Base-by-base conservation (phyloP, 345 rosid genomes). In the Moringa oleifera region DNA sequence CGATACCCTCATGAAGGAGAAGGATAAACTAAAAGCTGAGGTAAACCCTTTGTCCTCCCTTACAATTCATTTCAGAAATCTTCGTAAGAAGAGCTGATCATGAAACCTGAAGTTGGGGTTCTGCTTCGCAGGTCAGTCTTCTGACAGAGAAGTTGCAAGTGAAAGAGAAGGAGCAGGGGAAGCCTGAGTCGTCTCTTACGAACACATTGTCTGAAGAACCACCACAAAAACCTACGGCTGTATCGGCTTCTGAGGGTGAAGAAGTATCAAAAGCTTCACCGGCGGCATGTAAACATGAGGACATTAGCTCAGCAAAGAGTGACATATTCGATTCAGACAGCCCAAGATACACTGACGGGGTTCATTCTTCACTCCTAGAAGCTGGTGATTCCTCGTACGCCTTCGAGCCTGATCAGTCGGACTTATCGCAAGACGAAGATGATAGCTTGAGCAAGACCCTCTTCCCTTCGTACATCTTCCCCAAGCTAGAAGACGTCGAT, bases 341-440 rank as follows among this genome's bases (percentile, higher is more conserved):
- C 74, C 77, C 85, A 0, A 82, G 36, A 62, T 79, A 73, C 69
- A 60, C 77, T 1, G 82, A 78, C 24, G 83, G 83, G 25, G 83
- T 74, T 50, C 81, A 73, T 51, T 79, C 88, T 16, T 76, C 85
- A 7, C 67, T 74, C 36, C 24, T 74, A 52, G 88, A 78, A 63
- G 78, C 78, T 6, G 73, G 67, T 4, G 85, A 81, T 66, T 76
- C 81, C 13, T 77, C 79, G 9, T 73, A 64, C 57, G 63, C 58
- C 8, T 77, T 85, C 53, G 83, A 80, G 51, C 77, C 77, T 5
- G 88, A 83, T 31, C 83, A 73, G 6, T 79, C 87, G 0, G 91
- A 83, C 65, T 56, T 63, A 25, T 79, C 86, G 23, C 89, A 79
- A 47, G 92, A 79, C 24, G 92, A 83, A 55, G 86, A 79, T 20